Base-by-base conservation (phyloP, 495 filamentous ascomycete genomes). In the Aspergillus wentii region DNA sequence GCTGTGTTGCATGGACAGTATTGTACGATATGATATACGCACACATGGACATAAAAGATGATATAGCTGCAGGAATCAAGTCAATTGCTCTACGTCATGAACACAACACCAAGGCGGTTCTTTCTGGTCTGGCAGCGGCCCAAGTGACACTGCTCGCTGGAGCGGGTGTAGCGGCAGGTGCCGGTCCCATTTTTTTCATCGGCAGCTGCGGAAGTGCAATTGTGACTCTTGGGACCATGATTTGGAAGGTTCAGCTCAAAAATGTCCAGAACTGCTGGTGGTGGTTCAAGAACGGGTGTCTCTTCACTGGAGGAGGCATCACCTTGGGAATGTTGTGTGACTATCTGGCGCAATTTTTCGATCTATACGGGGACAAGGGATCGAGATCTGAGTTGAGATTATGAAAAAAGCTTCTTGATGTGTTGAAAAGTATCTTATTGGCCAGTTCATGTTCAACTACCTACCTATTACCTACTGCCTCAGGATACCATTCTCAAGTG, bases 1-100 rank as follows among this genome's bases (percentile, higher is more conserved):
- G 85, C 44, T 95, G 91, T 52, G 69, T 95, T 17, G 80, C 89
- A 1, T 98, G 92, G 92, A 95, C 92, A 8, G 77, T 97, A 28
- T 57, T 96, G 40, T 98, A 98, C 52, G 92, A 98, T 64, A 96
- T 95, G 83, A 94, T 98, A 14, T 98, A 98, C 63, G 92, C 94
- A 21, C 90, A 96, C 63, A 95, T 96, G 84, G 92, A 98, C 46
- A 90, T 98, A 57, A 85, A 83, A 54, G 92, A 98, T 49, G 92
- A 98, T 56, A 78, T 79, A 21, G 85, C 85, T 56, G 90, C 85
- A 0, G 92, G 92, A 1, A 95, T 98, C 64, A 97, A 95, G 67
- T 88, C 83, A 48, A 98, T 96, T 54, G 91, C 86, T 13, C 72
- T 97, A 16, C 82, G 83, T 54, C 89, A 98, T 49, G 86, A 94